Percentiles rank a stretch among this genome's conserved stretches.
Conservation (phyloP, 2,329 filamentous ascomycete species). For the Aspergillus tubingensis region DNA sequence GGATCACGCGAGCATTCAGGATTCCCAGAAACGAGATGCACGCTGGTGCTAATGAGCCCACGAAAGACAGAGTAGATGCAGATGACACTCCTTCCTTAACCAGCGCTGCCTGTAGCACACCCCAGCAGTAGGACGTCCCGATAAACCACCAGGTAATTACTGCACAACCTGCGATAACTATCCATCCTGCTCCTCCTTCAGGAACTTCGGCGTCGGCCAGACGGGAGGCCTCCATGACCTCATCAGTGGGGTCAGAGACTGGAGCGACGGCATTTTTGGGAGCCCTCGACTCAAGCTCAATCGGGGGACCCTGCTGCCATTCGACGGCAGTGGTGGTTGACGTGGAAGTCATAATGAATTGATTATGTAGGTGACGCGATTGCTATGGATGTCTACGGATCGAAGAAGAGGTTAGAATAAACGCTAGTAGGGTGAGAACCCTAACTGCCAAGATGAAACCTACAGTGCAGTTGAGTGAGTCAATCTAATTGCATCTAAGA, state of each 20-base stretch:
- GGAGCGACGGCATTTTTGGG: not conserved
- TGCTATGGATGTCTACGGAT: not conserved
- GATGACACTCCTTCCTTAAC: conserved; percentile 51
- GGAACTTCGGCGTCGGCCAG: conserved; percentile 47
- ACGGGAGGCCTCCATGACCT: conserved; percentile 48
- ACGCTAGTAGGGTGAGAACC: not conserved
- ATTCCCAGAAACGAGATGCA: conserved; percentile 56
- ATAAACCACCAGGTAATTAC: conserved; percentile 59
- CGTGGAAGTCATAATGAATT: not conserved
- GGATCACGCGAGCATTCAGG: conserved; percentile 55
- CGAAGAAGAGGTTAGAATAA: too few species aligned
- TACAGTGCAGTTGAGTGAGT: not conserved
- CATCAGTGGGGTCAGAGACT: conserved; percentile 20
- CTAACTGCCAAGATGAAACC: not conserved
- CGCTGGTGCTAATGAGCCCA: conserved; percentile 56
- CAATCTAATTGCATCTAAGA: not conserved
- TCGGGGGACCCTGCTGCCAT: not conserved
- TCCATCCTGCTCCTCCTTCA: conserved; percentile 33
- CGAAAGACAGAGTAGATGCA: conserved; percentile 59
- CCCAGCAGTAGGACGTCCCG: conserved; percentile 61
- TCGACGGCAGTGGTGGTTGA: conserved; percentile 1
- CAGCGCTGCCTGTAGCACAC: conserved; percentile 60
- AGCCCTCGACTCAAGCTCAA: conserved; percentile 1
- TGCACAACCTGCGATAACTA: conserved; percentile 54
- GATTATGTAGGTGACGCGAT: not conserved